These are phyloP conservation scores for Lunasporangiospora selenospora DNA, from an alignment of 192 early-diverging fungal species.

Conservation along the genomic window DNA sequence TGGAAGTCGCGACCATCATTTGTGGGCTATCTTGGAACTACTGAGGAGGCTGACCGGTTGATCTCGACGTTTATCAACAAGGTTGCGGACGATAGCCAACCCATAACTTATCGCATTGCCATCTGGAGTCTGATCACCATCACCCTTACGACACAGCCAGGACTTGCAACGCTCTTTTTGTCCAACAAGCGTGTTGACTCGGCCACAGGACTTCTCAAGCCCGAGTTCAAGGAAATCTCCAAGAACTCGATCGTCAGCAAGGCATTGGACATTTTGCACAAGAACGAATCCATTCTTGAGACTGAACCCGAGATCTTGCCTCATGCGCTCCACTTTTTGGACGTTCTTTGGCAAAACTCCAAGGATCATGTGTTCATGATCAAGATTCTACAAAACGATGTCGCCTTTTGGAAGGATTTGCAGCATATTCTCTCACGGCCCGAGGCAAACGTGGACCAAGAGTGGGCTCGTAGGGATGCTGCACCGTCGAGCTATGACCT, in stretches of 20 bases:
- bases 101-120: slow-evolving; percentile 29
- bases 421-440: slow-evolving; percentile 31
- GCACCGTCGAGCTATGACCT: slow-evolving; percentile 9
- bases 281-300: slow-evolving; percentile 29
- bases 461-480: slow-evolving; percentile 13
- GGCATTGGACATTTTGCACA: slow-evolving; percentile 48
- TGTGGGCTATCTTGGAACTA: slow-evolving; percentile 54
- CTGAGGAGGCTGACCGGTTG: slow-evolving; percentile 49
- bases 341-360: slow-evolving; percentile 55
- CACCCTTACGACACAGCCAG: slow-evolving; percentile 51
- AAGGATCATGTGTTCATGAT: slow-evolving; percentile 47
- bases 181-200: slow-evolving; percentile 33
- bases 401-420: slow-evolving; percentile 52
- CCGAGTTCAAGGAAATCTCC: slow-evolving; percentile 27
- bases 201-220: slow-evolving; percentile 16
- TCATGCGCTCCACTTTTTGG: slow-evolving; percentile 53
- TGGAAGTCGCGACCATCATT: slow-evolving; percentile 53
- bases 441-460: slow-evolving; percentile 17
- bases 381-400: slow-evolving; percentile 45
- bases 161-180: slow-evolving; percentile 47
- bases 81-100: slow-evolving; percentile 22
- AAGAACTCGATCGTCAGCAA: slow-evolving; percentile 48
- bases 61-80: slow-evolving; percentile 22
- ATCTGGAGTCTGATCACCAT: slow-evolving; percentile 58
- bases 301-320: slow-evolving; percentile 50